Evolutionary conservation across 306 rosid genomes (phyloP), one percentile per base, ranked within the genome.

Genomic region (Begonia peltatifolia): DNA sequence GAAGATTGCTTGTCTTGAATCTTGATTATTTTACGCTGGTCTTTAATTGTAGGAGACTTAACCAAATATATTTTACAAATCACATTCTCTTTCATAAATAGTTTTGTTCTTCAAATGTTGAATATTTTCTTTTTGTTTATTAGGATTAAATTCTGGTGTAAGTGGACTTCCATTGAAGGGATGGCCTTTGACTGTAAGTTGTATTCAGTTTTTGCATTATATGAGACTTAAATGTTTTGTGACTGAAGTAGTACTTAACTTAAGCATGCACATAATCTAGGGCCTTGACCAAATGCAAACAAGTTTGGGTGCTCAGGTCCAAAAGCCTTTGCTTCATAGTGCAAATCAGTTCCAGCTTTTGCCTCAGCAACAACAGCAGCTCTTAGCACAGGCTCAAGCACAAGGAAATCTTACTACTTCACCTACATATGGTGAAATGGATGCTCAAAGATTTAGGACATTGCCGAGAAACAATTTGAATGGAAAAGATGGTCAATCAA

Each of bases 111-210:
- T 22, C 12, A 1, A 42, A 25, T 11, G 56, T 62, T 42, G 46
- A 62, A 53, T 51, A n/a, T 14, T 68, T 47, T 42, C 20, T 67
- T 72, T 61, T 41, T 56, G 11, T 75, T 67, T 68, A 54, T 18
- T 68, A 84, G 96, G 88, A 54, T 55, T 88, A 63, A 88, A 63
- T 73, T 62, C 84, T 6, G 95, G 87, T 54, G 92, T 79, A 52
- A 73, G 90, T 75, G 74, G 77, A 57, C 84, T 82, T 57, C 84
- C 95, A 50, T 52, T 88, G 72, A 88, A 84, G 77, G 96, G 96
- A 63, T 88, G 96, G 95, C 96, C 96, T 56, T 71, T 88, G 67
- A 76, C 95, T 16, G 96, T 88, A 79, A 77, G 95, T 77, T 69
- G 16, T 69, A 50, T 42, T 2, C 46, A 54, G 64, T 44, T 41